These are phyloP conservation scores for Trapa incisa DNA, from an alignment of 345 rosid genomes.

Conservation along the genomic window DNA sequence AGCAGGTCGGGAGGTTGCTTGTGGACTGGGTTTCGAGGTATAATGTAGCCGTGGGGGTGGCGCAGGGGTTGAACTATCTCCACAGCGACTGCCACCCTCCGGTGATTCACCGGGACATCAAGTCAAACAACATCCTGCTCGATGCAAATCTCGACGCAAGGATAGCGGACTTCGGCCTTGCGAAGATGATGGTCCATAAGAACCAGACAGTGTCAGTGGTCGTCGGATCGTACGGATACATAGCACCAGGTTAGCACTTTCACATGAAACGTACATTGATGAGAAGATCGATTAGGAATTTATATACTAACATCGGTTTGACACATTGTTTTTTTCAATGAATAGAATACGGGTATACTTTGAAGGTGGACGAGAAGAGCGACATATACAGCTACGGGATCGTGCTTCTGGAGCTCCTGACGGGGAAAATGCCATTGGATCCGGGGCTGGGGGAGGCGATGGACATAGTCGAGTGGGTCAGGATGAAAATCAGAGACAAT, in stretches of 20 bases:
- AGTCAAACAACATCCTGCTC: constrained; percentile 75
- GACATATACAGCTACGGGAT: constrained; percentile 76
- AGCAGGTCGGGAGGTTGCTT: constrained; percentile 44
- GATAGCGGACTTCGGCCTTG: constrained; percentile 86
- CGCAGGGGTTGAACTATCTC: constrained; percentile 75
- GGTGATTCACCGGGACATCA: constrained; percentile 84
- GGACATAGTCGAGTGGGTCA: constrained; percentile 64
- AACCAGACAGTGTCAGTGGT: constrained; percentile 85
- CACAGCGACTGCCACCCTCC: constrained; percentile 79
- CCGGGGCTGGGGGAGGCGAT: constrained; percentile 59
- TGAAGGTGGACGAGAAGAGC: constrained; percentile 83
- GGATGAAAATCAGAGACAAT: constrained; percentile 36
- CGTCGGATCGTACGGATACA: constrained; percentile 87
- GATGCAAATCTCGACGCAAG: constrained; percentile 60
- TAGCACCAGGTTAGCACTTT: constrained; percentile 55
- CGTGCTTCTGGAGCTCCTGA: constrained; percentile 64
- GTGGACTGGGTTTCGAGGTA: constrained; percentile 89
- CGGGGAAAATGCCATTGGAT: constrained; percentile 74
- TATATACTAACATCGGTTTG: background rate
- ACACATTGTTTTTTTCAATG: background rate
- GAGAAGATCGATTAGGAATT: background rate
- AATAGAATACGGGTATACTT: constrained; percentile 76
- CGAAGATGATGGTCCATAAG: constrained; percentile 71
- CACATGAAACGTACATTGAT: too few species aligned
- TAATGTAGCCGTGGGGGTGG: constrained; percentile 75